Conservation (phyloP, 1,284 basidiomycete genomes). For the Veloporphyrellus conicus region DNA sequence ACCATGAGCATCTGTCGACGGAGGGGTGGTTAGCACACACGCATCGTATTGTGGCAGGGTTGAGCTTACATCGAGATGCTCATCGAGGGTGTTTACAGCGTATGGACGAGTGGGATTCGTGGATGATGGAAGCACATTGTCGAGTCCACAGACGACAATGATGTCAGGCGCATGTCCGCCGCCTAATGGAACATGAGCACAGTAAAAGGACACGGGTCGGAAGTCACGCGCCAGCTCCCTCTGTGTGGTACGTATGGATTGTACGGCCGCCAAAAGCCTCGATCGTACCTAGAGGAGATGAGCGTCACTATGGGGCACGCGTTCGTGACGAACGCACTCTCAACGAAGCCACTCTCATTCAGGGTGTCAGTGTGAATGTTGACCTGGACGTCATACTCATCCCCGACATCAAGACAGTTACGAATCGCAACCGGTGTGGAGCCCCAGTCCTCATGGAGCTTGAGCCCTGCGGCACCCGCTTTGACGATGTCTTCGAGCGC, state of each 20-base stretch:
- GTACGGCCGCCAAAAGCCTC: slow-evolving; percentile 87
- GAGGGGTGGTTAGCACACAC: too few species aligned
- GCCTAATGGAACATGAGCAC: slow-evolving; percentile 41
- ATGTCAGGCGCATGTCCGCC: slow-evolving; percentile 98
- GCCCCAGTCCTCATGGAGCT: slow-evolving; percentile 99
- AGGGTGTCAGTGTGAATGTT: slow-evolving; percentile 98
- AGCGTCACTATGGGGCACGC: not conserved
- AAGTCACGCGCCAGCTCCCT: slow-evolving; percentile 76
- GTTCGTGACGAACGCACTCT: slow-evolving; percentile 49
- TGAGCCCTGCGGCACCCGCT: slow-evolving; percentile 88
- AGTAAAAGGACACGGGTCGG: not conserved
- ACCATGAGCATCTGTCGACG: slow-evolving; percentile 95
- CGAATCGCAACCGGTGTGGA: slow-evolving; percentile 83
- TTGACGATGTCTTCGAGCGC: slow-evolving; percentile 80
- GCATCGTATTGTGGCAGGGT: slow-evolving; percentile 25
- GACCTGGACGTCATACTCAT: slow-evolving; percentile 93
- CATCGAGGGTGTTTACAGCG: slow-evolving; percentile 89
- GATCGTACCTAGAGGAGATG: slow-evolving; percentile 64
- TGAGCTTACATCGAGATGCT: slow-evolving; percentile 88
- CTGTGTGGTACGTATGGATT: slow-evolving; percentile 97
- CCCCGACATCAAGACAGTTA: slow-evolving; percentile 77
- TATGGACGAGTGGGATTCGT: slow-evolving; percentile 97
- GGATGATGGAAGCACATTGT: slow-evolving; percentile 94
- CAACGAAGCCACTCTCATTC: slow-evolving; percentile 92
- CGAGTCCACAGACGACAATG: slow-evolving; percentile 87